Evolutionary conservation across 2,329 filamentous ascomycete species (phyloP).

Genomic region (Teratosphaeria gauchensis): DNA sequence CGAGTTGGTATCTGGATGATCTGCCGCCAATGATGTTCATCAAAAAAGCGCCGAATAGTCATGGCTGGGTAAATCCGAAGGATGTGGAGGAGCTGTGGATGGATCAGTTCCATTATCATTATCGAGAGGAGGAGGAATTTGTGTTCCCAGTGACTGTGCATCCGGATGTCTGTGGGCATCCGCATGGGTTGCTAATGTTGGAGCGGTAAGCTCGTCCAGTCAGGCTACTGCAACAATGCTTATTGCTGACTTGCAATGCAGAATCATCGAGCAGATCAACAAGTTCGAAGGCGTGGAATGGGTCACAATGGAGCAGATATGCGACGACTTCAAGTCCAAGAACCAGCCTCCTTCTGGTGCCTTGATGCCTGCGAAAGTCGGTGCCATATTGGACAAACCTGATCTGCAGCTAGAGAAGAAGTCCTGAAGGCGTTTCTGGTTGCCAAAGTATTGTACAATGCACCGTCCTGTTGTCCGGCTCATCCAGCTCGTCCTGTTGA

Average conservation of each 20-base stretch:
- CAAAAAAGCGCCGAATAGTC: constrained; percentile 54
- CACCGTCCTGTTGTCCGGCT: background rate
- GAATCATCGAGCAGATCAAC: constrained; percentile 61
- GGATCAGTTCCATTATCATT: constrained; percentile 64
- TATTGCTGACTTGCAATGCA: constrained; percentile 6
- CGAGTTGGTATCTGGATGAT: constrained; percentile 50
- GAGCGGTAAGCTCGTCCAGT: constrained; percentile 42
- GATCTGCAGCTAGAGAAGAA: constrained; percentile 22
- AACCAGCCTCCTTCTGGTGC: constrained; percentile 50
- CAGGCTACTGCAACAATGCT: no score
- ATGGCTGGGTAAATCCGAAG: constrained; percentile 48
- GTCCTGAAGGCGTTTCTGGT: constrained; percentile 5
- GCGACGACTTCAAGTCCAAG: constrained; percentile 61
- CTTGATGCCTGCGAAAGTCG: constrained; percentile 48
- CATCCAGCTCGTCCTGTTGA: background rate
- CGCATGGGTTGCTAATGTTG: constrained; percentile 65
- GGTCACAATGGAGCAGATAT: constrained; percentile 62
- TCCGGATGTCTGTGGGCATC: constrained; percentile 61
- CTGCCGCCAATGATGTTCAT: constrained; percentile 65
- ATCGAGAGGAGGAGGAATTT: constrained; percentile 66
- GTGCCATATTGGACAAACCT: constrained; percentile 42
- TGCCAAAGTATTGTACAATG: background rate
- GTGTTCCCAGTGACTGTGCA: constrained; percentile 71
- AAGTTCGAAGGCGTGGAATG: constrained; percentile 54
- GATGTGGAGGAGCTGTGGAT: constrained; percentile 57